Evolutionary conservation across 2,329 filamentous ascomycete genomes (phyloP).

Genomic region (Didymella pomorum): DNA sequence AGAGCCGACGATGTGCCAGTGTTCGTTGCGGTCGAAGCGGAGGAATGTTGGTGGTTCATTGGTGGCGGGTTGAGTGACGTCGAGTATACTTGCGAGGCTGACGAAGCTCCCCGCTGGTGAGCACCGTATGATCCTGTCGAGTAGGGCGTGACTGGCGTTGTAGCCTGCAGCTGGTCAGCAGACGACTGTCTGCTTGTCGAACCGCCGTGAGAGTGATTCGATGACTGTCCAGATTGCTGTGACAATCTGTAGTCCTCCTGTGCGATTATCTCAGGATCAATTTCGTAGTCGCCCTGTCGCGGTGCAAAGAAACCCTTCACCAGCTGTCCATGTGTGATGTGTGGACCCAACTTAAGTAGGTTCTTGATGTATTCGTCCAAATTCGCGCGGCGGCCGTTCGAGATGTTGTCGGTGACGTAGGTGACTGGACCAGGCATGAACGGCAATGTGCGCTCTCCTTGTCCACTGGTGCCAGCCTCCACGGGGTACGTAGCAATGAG

Average conservation of each 20-base stretch:
- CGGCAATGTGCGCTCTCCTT: slow-evolving; percentile 78
- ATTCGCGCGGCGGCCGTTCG: slow-evolving; percentile 89
- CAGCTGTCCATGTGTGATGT: slow-evolving; percentile 83
- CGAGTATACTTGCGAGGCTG: slow-evolving; percentile 42
- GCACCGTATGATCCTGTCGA: slow-evolving; percentile 52
- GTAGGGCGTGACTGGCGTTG: slow-evolving; percentile 47
- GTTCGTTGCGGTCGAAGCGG: slow-evolving; percentile 38
- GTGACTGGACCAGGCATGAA: slow-evolving; percentile 99
- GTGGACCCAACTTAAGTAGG: slow-evolving; percentile 79
- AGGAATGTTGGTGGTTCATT: slow-evolving; percentile 50
- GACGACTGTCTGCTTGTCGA: slow-evolving; percentile 49
- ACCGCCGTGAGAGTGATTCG: slow-evolving; percentile 47
- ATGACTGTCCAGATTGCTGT: slow-evolving; percentile 56
- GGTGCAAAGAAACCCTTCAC: slow-evolving; percentile 93
- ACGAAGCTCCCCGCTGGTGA: slow-evolving; percentile 53
- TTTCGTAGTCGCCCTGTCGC: slow-evolving; percentile 90
- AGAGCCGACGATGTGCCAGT: slow-evolving; percentile 55
- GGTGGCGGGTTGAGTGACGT: slow-evolving; percentile 44
- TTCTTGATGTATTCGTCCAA: slow-evolving; percentile 96
- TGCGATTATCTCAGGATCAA: slow-evolving; percentile 71
- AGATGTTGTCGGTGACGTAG: slow-evolving; percentile 97
- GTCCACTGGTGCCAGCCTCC: slow-evolving; percentile 86
- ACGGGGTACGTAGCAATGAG: slow-evolving; percentile 89
- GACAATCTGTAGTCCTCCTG: slow-evolving; percentile 79
- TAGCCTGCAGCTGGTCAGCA: slow-evolving; percentile 49